Evolutionary conservation across 169 alveolate genomes (phyloP).

Genomic region (Cryptosporidium sp.): DNA sequence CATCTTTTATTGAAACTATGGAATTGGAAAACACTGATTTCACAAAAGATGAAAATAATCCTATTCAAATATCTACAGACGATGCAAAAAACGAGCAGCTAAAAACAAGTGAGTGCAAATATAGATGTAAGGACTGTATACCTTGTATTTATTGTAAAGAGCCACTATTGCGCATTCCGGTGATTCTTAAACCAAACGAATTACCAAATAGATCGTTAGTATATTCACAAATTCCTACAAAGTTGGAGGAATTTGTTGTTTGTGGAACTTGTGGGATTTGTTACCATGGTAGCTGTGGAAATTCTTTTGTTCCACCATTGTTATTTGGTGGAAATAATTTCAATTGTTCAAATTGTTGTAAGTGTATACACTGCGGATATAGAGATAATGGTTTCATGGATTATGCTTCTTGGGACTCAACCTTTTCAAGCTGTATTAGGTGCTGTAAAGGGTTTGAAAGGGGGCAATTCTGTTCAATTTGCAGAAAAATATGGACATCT

Average conservation of each 20-base stretch:
- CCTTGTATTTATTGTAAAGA: conserved; percentile 56
- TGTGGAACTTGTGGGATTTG: conserved; percentile 41
- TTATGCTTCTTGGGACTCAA: conserved; percentile 66
- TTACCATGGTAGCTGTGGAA: conserved; percentile 64
- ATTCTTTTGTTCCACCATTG: conserved; percentile 62
- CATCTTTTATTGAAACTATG: neutral
- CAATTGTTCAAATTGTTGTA: conserved; percentile 60
- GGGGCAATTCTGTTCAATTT: conserved; percentile 68
- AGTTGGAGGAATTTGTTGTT: conserved; percentile 60
- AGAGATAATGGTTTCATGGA: conserved; percentile 64
- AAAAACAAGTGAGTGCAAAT: neutral
- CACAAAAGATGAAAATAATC: neutral
- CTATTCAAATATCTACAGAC: neutral
- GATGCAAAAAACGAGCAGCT: neutral
- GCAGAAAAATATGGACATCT: conserved; percentile 67
- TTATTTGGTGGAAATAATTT: conserved; percentile 42
- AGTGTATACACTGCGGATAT: conserved; percentile 68
- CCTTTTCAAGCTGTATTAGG: conserved; percentile 46
- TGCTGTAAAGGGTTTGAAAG: conserved; percentile 66
- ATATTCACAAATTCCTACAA: conserved; percentile 57
- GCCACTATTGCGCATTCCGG: conserved; percentile 28
- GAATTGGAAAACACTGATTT: neutral
- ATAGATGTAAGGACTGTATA: conserved; percentile 50
- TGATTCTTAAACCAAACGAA: conserved; percentile 46
- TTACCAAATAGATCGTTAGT: conserved; percentile 46